Evolutionary conservation across 2,329 filamentous ascomycete species (phyloP), one percentile per base, ranked within the genome.

Genomic region (Fusarium nelsonii): DNA sequence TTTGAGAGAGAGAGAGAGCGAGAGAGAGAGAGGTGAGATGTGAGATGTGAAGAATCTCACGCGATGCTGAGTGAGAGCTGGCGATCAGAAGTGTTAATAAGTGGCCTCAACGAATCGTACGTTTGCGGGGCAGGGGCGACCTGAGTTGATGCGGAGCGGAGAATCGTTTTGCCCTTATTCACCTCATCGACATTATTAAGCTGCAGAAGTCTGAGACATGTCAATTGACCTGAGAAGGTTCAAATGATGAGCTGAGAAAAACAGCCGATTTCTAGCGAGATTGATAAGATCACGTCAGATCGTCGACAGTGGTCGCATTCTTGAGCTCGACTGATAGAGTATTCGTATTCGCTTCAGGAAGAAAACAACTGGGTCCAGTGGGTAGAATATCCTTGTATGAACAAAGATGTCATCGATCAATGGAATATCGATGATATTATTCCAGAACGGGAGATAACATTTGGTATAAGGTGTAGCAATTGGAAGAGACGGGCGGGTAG

Each of bases 131-230:
- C 39, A 62, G 15, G 23, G 33, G 50, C 32, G n/a, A 18, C 16
- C 10, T 30, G 26, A n/a, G 43, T 18, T 8, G 16, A 32, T 12
- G 34, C 68, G 72, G 68, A 51, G 26, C 70, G 70, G 72, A 74
- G 63, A 53, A 73, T 40, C 64, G 28, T 57, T 71, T 26, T 28
- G 45, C 69, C 71, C 51, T 23, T 51, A 26, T 58, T 39, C 56
- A 69, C 58, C 65, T 39, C 56, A 69, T 58, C 65, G 55, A 63
- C 55, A 56, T 55, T 43, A 18, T 63, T 33, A n/a, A 2, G 26
- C 49, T 7, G 28, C 14, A 39, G 44, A 61, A 11, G 28, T 6
- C 43, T 49, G 48, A 43, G 26, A 23, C 39, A 41, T 36, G 8
- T 14, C 6, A 23, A 28, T 12, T 34, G 57, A 28, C 4, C 26